phyloP scores from a whole-genome alignment of 441 rosid species.

The Erysimum cheiri region DNA sequence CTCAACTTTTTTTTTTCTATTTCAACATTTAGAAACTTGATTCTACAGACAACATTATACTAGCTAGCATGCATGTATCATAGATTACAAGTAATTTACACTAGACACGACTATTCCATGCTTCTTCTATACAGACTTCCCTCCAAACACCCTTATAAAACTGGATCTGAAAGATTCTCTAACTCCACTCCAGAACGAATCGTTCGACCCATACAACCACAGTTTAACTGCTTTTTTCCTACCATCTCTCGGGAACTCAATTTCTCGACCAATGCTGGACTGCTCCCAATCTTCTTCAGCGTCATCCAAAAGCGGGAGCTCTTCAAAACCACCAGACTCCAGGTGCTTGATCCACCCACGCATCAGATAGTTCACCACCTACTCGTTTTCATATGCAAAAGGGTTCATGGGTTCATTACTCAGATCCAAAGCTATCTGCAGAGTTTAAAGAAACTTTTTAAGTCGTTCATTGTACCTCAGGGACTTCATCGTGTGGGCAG shows the following conservation, averaged over 20 bases:
- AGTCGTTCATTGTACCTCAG: slow-evolving; percentile 65
- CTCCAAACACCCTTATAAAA: slow-evolving; percentile 17
- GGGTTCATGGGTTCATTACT: background rate
- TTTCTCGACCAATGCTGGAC: slow-evolving; percentile 46
- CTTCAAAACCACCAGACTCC: slow-evolving; percentile 64
- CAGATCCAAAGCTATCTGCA: background rate
- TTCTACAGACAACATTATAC: slow-evolving; percentile 12
- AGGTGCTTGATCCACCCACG: slow-evolving; percentile 85
- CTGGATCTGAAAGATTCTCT: slow-evolving; percentile 52
- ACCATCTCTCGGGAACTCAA: slow-evolving; percentile 77
- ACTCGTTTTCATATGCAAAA: slow-evolving; percentile 30
- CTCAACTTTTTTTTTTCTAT: background rate
- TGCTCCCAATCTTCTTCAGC: slow-evolving; percentile 44
- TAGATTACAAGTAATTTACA: slow-evolving; percentile 38
- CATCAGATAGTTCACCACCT: slow-evolving; percentile 84
- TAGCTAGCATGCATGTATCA: slow-evolving; percentile 5
- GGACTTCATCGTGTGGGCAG: slow-evolving; percentile 98
- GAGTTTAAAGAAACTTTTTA: background rate
- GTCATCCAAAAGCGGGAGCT: slow-evolving; percentile 65
- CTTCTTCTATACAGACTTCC: slow-evolving; percentile 31
- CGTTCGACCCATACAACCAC: slow-evolving; percentile 53
- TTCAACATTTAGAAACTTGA: background rate
- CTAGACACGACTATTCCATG: background rate
- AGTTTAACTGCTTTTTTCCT: slow-evolving; percentile 59
- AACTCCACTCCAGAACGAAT: slow-evolving; percentile 59